phyloP scores from a whole-genome alignment of 2,329 filamentous ascomycete species.

The Penicillium glabrum region DNA sequence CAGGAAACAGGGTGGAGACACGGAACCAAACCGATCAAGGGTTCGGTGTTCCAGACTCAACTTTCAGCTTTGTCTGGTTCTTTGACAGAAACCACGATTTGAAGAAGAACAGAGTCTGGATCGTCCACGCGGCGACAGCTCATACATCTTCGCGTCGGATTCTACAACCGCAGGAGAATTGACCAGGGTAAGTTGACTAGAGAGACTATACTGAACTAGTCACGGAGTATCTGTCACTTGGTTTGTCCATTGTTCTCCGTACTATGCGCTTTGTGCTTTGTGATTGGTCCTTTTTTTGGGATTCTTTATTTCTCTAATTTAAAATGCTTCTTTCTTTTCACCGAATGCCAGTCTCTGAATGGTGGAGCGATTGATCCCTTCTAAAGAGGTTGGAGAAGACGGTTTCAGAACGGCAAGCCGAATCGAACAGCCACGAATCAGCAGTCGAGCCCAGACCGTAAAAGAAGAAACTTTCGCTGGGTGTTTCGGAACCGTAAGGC shows the following conservation, averaged over 20 bases:
- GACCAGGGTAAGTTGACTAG: too few species aligned
- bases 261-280: too few species aligned
- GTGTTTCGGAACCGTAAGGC: slow-evolving; percentile 17
- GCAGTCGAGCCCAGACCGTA: not conserved
- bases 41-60: not conserved
- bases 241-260: too few species aligned
- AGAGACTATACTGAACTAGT: too few species aligned
- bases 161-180: too few species aligned
- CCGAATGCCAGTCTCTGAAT: too few species aligned
- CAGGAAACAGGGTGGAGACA: not conserved
- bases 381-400: not conserved
- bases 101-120: not conserved
- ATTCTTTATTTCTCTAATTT: not conserved
- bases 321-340: not conserved
- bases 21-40: slow-evolving; percentile 2
- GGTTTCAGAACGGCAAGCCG: not conserved
- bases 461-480: slow-evolving; percentile 4
- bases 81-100: not conserved
- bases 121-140: slow-evolving; percentile 4
- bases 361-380: too few species aligned
- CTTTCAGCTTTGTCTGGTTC: not conserved
- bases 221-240: too few species aligned
- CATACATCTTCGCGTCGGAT: too few species aligned
- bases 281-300: not conserved
- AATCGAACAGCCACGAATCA: not conserved